Base-by-base conservation (phyloP, 441 rosid species). In the Breynia disticha region DNA sequence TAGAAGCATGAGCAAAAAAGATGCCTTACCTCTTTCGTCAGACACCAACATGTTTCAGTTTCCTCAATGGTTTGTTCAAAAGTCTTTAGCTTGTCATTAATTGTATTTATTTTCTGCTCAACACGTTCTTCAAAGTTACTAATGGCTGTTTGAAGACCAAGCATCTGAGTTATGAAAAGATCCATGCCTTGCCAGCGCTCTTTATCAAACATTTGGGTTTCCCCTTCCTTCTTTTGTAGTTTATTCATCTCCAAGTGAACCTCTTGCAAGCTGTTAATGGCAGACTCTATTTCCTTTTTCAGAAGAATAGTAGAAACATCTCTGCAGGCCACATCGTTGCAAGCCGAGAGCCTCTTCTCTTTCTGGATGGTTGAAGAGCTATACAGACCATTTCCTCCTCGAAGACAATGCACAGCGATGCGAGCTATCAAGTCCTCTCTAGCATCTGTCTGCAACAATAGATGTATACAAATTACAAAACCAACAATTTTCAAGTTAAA, bases 251-350 rank as follows among this genome's bases (percentile, higher is more conserved):
- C 93, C 72, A 65, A 58, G 66, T 79, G 82, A 64, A 87, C 83
- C 57, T 81, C 87, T 67, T 80, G 79, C 69, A 93, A 73, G 72
- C 90, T 81, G 69, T 65, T 72, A 58, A 89, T 76, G 19, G 99
- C 97, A 67, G 80, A 81, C 72, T 79, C 90, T 60, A 87, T 70
- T 80, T 89, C 99, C 72, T 66, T 69, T 77, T 71, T 89, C 61
- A 93, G 74, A 74, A 86, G 83, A 63, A 71, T 59, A 67, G 84
- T 62, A 52, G 87, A 76, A 56, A 65, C 54, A 59, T 81, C 86
- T 74, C 85, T 83, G 63, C 70, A 72, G 49, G 54, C 49, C 56
- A 59, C 52, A 61, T 71, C 65, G 56, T 11, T 24, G 32, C 32
- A 24, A 24, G 32, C 7, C 32, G 7, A 24, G 32, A 24, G 32